phyloP scores from a whole-genome alignment of 148 eudicot species.

The Salicornia ramosissima region DNA sequence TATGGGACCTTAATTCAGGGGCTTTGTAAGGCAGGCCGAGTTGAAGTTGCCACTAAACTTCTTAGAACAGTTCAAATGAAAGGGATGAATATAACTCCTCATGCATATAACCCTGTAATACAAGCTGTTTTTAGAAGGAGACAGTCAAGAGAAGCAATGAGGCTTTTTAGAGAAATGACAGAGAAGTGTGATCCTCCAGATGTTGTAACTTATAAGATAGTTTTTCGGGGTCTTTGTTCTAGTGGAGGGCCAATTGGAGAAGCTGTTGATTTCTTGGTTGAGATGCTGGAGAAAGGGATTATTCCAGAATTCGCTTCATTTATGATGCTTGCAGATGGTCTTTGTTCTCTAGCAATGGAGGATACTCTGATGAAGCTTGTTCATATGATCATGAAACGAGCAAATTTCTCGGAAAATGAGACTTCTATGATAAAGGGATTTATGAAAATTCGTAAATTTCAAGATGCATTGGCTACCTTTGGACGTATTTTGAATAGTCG shows the following conservation, averaged over 20 bases:
- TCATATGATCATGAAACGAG: conserved; percentile 56
- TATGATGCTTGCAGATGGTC: conserved; percentile 86
- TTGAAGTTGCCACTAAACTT: conserved; percentile 66
- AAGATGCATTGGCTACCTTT: conserved; percentile 74
- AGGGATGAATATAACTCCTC: conserved; percentile 76
- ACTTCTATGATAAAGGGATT: conserved; percentile 73
- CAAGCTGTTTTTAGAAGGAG: conserved; percentile 61
- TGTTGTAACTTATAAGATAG: conserved; percentile 56
- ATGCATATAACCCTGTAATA: conserved; percentile 78
- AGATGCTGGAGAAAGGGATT: conserved; percentile 65
- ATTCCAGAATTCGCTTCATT: conserved; percentile 67
- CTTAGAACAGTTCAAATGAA: conserved; percentile 76
- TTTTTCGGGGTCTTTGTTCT: conserved; percentile 83
- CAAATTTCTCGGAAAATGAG: conserved; percentile 57
- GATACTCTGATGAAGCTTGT: conserved; percentile 63
- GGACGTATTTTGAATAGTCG: conserved; percentile 52
- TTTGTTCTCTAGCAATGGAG: conserved; percentile 74
- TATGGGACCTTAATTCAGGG: conserved; percentile 90
- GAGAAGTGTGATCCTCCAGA: conserved; percentile 75
- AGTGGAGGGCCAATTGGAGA: conserved; percentile 89
- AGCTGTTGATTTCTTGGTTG: conserved; percentile 74
- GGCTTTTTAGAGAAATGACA: conserved; percentile 80
- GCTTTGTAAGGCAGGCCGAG: conserved; percentile 78
- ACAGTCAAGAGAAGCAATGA: conserved; percentile 58
- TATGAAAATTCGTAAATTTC: conserved; percentile 72